Evolutionary conservation across 2,329 filamentous ascomycete species (phyloP).

Genomic region (Lecanicillium sp.): DNA sequence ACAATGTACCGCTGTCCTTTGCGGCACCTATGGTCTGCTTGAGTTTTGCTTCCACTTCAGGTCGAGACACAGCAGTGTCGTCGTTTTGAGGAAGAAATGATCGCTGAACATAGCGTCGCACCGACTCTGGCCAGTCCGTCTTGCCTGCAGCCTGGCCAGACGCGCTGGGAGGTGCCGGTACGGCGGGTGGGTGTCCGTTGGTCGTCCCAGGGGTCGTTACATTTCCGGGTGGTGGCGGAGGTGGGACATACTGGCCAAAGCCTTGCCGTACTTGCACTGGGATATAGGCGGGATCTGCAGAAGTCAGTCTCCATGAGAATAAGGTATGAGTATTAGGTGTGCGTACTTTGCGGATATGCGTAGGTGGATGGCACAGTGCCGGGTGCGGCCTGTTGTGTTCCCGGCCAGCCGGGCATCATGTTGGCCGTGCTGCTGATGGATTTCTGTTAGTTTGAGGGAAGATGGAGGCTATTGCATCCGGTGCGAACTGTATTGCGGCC

Average conservation of each 20-base stretch:
- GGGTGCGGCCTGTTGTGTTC: slow-evolving; percentile 26
- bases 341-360: slow-evolving; percentile 31
- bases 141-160: slow-evolving; percentile 40
- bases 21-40: slow-evolving; percentile 79
- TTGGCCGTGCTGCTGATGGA: slow-evolving; percentile 9
- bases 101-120: slow-evolving; percentile 81
- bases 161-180: slow-evolving; percentile 18
- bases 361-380: slow-evolving; percentile 30
- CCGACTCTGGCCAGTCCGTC: slow-evolving; percentile 72
- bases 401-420: slow-evolving; percentile 30
- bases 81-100: slow-evolving; percentile 73
- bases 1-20: slow-evolving; percentile 63
- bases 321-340: slow-evolving; percentile 4
- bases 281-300: slow-evolving; percentile 48
- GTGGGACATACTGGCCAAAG: slow-evolving; percentile 38
- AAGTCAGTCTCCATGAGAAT: slow-evolving; percentile 15
- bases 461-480: not conserved
- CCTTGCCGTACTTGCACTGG: slow-evolving; percentile 54
- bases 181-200: slow-evolving; percentile 13
- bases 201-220: slow-evolving; percentile 16
- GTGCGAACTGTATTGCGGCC: not conserved
- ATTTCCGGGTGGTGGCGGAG: slow-evolving; percentile 26
- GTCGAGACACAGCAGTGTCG: slow-evolving; percentile 49
- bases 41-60: slow-evolving; percentile 76
- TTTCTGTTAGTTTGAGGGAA: slow-evolving; percentile 10